phyloP scores from a whole-genome alignment of 1,284 basidiomycete genomes.

The Rhodotorula sp. region DNA sequence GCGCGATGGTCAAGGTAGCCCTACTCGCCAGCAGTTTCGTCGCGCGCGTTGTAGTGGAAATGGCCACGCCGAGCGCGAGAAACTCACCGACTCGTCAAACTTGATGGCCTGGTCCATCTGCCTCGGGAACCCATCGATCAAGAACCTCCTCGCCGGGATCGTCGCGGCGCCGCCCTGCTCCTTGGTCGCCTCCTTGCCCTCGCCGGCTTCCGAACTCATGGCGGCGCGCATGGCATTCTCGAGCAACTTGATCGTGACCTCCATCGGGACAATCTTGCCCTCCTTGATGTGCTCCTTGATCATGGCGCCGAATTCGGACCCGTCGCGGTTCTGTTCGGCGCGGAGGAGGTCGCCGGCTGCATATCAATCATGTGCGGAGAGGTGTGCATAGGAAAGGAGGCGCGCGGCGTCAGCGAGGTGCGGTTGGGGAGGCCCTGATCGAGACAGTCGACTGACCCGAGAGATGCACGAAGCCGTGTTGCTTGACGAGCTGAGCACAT shows the following conservation, averaged over 20 bases:
- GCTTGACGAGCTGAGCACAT: constrained; percentile 79
- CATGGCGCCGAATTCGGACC: constrained; percentile 79
- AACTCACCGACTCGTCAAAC: constrained; percentile 80
- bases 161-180: too few species aligned
- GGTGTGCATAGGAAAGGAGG: not conserved
- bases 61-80: not conserved
- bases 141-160: constrained; percentile 69
- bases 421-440: too few species aligned
- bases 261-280: constrained; percentile 93
- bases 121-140: constrained; percentile 96
- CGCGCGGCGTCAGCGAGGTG: not conserved
- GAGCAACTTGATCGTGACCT: constrained; percentile 92
- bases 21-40: not conserved
- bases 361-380: too few species aligned
- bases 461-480: constrained; percentile 89
- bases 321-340: constrained; percentile 83
- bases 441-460: constrained; percentile 61
- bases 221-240: constrained; percentile 84
- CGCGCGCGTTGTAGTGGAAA: not conserved
- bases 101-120: constrained; percentile 97
- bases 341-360: constrained; percentile 93
- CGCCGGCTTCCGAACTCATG: constrained; percentile 54
- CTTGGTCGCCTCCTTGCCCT: constrained; percentile 57
- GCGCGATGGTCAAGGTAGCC: not conserved
- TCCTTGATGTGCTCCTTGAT: constrained; percentile 88